phyloP scores from a whole-genome alignment of 1,284 basidiomycete species.

The Irpex sp. region DNA sequence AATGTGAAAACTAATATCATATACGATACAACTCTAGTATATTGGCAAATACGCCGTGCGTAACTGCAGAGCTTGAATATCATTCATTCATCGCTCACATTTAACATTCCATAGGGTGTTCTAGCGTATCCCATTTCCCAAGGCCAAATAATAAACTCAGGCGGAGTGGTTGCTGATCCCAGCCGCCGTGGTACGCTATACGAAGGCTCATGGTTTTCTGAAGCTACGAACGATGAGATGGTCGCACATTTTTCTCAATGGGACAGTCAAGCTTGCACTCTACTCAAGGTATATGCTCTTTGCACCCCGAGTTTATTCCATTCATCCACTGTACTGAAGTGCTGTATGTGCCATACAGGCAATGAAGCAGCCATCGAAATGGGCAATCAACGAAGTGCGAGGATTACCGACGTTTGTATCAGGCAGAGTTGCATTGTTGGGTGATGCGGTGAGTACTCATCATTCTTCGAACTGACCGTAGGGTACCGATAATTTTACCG shows the following conservation, averaged over 20 bases:
- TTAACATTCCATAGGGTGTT: slow-evolving; percentile 31
- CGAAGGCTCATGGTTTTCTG: slow-evolving; percentile 37
- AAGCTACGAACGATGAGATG: slow-evolving; percentile 32
- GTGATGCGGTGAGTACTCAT: slow-evolving; percentile 29
- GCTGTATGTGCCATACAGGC: slow-evolving; percentile 15
- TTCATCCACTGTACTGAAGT: neutral
- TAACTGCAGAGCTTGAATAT: neutral
- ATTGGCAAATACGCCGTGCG: slow-evolving; percentile 13
- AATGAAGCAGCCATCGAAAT: slow-evolving; percentile 25
- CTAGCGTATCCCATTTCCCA: slow-evolving; percentile 44
- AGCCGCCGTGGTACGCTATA: slow-evolving; percentile 36
- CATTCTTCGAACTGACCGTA: neutral
- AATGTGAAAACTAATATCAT: neutral
- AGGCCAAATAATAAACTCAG: slow-evolving; percentile 42
- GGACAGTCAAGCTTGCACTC: slow-evolving; percentile 41
- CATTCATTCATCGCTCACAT: neutral
- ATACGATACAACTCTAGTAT: slow-evolving; percentile 3
- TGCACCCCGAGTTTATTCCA: neutral
- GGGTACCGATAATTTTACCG: neutral
- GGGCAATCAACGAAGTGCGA: slow-evolving; percentile 27
- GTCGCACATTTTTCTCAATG: slow-evolving; percentile 33
- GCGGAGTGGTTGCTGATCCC: slow-evolving; percentile 37
- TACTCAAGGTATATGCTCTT: slow-evolving; percentile 35
- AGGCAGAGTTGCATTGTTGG: slow-evolving; percentile 27
- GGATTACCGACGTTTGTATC: slow-evolving; percentile 21